Conservation (phyloP, 148 eudicot species). For the Oxyria digyna region DNA sequence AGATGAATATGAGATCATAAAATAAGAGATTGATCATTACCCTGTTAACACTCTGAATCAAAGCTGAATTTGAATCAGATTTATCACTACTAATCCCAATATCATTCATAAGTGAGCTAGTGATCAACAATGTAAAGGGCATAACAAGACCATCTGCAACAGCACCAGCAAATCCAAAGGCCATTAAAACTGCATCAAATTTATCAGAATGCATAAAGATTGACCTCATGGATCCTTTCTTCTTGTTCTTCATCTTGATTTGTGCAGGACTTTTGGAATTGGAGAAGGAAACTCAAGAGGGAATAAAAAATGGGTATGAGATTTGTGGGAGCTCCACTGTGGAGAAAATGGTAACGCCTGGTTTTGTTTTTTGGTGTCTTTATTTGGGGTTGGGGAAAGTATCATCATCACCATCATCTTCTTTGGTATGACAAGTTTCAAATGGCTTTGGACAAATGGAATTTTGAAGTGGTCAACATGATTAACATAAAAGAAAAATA, state of each 20-base stretch:
- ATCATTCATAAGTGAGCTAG: background rate
- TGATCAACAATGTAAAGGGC: constrained; percentile 6
- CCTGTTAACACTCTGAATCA: constrained; percentile 5
- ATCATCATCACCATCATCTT: background rate
- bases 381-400: background rate
- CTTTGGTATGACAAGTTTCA: constrained; percentile 5
- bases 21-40: constrained; percentile 2
- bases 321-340: constrained; percentile 5
- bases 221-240: background rate
- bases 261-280: background rate
- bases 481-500: background rate
- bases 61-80: background rate
- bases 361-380: background rate
- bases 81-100: constrained; percentile 3
- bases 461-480: constrained; percentile 4
- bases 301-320: background rate
- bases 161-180: background rate
- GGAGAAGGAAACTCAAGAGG: background rate
- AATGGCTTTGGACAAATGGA: background rate
- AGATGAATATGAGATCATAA: background rate
- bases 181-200: constrained; percentile 3
- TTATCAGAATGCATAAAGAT: constrained; percentile 6
- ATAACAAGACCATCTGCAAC: constrained; percentile 3
- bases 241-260: constrained; percentile 2
- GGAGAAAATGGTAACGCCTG: background rate